Conservation (phyloP, 1,284 basidiomycete species). For the Malassezia psittaci region DNA sequence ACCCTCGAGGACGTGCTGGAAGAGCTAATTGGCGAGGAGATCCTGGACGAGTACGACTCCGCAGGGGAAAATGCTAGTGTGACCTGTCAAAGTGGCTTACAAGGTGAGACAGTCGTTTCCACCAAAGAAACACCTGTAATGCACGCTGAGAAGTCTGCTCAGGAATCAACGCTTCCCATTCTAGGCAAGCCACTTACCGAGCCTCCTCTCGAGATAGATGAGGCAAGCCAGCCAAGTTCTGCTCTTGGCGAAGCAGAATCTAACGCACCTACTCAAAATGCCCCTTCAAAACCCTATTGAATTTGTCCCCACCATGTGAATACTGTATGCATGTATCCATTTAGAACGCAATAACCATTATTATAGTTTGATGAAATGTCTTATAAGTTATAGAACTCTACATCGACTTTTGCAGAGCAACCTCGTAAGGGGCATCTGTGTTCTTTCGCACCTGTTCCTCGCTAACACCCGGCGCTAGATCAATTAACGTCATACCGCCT, state of each 20-base stretch:
- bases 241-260: no score
- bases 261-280: no score
- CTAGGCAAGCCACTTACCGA: no score
- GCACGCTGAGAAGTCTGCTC: no score
- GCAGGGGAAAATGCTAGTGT: conserved; percentile 22
- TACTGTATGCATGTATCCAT: not conserved
- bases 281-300: no score
- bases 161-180: no score
- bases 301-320: no score
- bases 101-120: no score
- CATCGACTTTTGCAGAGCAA: conserved; percentile 41
- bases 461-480: conserved; percentile 70
- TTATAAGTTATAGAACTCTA: not conserved
- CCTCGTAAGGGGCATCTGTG: conserved; percentile 66
- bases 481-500: conserved; percentile 65
- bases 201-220: no score
- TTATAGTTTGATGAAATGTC: not conserved
- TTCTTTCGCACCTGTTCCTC: conserved; percentile 73
- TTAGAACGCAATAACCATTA: not conserved
- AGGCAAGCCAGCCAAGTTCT: no score
- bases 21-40: conserved; percentile 50
- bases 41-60: conserved; percentile 41
- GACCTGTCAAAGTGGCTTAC: no score
- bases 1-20: conserved; percentile 86
- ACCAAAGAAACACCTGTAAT: no score